Base-by-base conservation (phyloP, 805 yeast genomes). In the Candida coquimbonensis region DNA sequence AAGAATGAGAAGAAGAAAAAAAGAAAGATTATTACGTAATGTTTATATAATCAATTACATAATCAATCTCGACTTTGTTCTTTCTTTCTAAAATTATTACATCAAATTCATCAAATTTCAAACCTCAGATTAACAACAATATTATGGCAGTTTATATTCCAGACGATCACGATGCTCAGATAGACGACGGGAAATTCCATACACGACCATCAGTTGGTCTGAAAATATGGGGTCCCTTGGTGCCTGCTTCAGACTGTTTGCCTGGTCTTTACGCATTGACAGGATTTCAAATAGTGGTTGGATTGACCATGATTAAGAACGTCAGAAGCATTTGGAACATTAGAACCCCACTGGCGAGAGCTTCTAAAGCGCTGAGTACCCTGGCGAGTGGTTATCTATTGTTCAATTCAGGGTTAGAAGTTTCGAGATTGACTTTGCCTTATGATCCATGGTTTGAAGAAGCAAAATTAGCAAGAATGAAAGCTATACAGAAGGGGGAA, bases 401-500 rank as follows among this genome's bases (percentile, higher is more conserved):
- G n/a, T 73, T 75, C 49, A 73, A 75, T 44, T 68, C 84, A 3
- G 74, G 80, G 3, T 57, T 82, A 33, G 91, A 83, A 54, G 52
- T 71, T 7, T 67, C 77, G 14, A 66, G 90, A 44, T 53, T 81
- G 36, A 54, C 69, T 41, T 43, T 70, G 13, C 69, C 69, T 37
- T 69, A 67, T 49, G 90, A 83, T 56, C 90, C 90, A 9, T 83
- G 90, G 90, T 70, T 63, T 25, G 87, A 79, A 31, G 88, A 83
- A 55, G 86, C 88, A 3, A 69, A 62, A 39, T 55, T 58, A 16
- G 82, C 78, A 32, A 73, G 87, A 35, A 64, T 63, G 17, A 59
- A 70, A 47, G 74, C 74, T 0, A 36, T 62, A 17, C 59, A 62
- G 1, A 62, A 66, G 32, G 83, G 84, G 7, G 67, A 68, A 45